Evolutionary conservation across 148 eudicot genomes (phyloP).

Genomic region (Vaccinium darrowii): DNA sequence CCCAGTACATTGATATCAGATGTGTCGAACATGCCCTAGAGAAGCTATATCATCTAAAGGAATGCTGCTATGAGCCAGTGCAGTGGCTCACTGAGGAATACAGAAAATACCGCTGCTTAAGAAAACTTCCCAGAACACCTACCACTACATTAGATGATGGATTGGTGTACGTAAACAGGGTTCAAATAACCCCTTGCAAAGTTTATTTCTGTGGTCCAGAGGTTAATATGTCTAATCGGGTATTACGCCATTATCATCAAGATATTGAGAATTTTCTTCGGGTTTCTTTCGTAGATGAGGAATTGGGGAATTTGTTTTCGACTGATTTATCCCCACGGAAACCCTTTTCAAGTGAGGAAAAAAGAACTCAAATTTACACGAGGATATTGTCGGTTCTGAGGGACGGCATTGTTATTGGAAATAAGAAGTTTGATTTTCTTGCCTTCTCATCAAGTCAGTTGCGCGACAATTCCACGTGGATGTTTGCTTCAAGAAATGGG

Average conservation of each 20-base stretch:
- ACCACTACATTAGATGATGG: conserved; percentile 60
- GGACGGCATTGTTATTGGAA: conserved; percentile 62
- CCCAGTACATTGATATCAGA: conserved; percentile 30
- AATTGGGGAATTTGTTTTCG: conserved; percentile 58
- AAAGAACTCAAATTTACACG: conserved; percentile 49
- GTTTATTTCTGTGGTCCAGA: conserved; percentile 90
- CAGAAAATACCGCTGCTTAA: conserved; percentile 28
- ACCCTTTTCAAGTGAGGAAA: conserved; percentile 27
- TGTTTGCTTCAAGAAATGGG: conserved; percentile 80
- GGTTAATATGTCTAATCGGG: conserved; percentile 81
- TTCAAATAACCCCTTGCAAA: conserved; percentile 72
- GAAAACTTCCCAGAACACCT: conserved; percentile 42
- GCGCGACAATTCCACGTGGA: conserved; percentile 85
- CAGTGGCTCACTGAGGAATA: conserved; percentile 58
- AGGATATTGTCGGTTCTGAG: conserved; percentile 55
- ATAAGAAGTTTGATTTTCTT: conserved; percentile 79
- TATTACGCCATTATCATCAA: conserved; percentile 53
- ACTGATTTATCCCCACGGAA: conserved; percentile 60
- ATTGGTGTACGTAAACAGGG: conserved; percentile 66
- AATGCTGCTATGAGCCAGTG: conserved; percentile 86
- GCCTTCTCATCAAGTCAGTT: conserved; percentile 92
- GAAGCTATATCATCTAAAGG: conserved; percentile 49
- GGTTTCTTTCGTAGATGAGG: conserved; percentile 88
- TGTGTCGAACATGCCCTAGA: conserved; percentile 67
- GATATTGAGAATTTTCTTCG: conserved; percentile 81